Conservation (phyloP, 345 rosid species). For the Syzygium aromaticum region DNA sequence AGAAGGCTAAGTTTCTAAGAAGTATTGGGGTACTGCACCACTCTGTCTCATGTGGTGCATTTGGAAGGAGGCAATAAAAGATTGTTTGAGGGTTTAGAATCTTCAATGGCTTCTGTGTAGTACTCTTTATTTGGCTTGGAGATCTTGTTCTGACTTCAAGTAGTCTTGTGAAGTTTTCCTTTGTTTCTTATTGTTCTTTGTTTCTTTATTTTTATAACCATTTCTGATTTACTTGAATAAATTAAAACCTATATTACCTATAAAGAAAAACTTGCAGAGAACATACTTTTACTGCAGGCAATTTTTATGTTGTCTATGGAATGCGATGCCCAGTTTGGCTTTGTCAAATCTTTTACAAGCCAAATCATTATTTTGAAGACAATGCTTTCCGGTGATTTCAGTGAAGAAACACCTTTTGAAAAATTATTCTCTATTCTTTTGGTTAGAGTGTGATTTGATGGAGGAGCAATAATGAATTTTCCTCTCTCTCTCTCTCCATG, state of each 20-base stretch:
- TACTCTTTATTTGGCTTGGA: neutral
- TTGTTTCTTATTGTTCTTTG: neutral
- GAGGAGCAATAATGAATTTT: neutral
- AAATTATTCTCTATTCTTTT: neutral
- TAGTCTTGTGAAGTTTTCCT: neutral
- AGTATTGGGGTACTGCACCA: neutral
- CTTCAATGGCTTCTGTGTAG: neutral
- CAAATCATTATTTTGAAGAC: neutral
- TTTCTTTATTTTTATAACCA: neutral
- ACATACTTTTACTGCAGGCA: neutral
- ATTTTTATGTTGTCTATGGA: neutral
- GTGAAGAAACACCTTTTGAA: neutral
- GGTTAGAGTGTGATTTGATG: neutral
- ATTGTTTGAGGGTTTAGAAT: neutral
- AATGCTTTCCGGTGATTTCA: neutral
- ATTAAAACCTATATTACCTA: neutral
- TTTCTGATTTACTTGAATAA: neutral
- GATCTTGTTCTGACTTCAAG: neutral
- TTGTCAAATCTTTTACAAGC: neutral
- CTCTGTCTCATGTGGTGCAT: neutral
- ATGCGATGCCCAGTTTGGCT: neutral
- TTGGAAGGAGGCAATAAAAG: neutral
- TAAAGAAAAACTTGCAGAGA: neutral
- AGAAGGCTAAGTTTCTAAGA: neutral
- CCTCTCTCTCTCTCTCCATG: neutral